Percentiles rank a stretch among this genome's conserved stretches.
phyloP scores from a whole-genome alignment of 345 rosid species.

The Ailanthus altissimus region DNA sequence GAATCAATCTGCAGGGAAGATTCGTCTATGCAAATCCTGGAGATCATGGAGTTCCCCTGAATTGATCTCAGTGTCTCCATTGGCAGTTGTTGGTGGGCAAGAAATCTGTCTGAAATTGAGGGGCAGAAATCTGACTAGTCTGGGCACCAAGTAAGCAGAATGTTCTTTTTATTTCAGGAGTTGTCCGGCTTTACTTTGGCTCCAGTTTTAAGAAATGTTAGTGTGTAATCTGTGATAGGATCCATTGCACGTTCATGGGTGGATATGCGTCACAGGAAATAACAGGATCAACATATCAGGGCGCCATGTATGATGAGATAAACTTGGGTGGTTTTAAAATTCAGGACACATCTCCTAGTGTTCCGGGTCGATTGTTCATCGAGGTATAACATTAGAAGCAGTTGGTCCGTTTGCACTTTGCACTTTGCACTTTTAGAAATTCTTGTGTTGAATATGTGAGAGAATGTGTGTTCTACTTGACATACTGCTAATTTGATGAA shows the following conservation, averaged over 20 bases:
- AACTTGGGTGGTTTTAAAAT: slow-evolving; percentile 54
- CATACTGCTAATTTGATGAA: slow-evolving; percentile 22
- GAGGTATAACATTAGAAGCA: slow-evolving; percentile 53
- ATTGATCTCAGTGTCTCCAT: slow-evolving; percentile 74
- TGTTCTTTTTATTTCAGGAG: slow-evolving; percentile 5
- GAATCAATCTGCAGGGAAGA: slow-evolving; percentile 53
- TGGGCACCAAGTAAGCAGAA: slow-evolving; percentile 66
- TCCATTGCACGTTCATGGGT: slow-evolving; percentile 66
- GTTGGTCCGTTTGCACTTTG: neutral
- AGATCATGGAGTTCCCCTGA: slow-evolving; percentile 76
- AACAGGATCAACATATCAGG: slow-evolving; percentile 31
- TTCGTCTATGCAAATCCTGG: slow-evolving; percentile 76
- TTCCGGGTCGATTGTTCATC: slow-evolving; percentile 76
- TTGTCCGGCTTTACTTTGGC: slow-evolving; percentile 1
- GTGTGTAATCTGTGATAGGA: slow-evolving; percentile 40
- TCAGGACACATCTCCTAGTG: slow-evolving; percentile 35
- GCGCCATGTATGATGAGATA: slow-evolving; percentile 53
- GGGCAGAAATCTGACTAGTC: slow-evolving; percentile 71
- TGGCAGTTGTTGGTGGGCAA: slow-evolving; percentile 77
- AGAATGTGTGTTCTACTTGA: slow-evolving; percentile 9
- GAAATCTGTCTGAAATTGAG: slow-evolving; percentile 60
- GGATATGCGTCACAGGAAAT: slow-evolving; percentile 60
- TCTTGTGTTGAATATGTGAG: neutral
- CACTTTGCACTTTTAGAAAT: slow-evolving; percentile 9
- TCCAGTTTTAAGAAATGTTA: slow-evolving; percentile 13